These are phyloP conservation scores for Helichrysum umbraculigerum DNA, from an alignment of 129 eudicot species.

Conservation along the genomic window DNA sequence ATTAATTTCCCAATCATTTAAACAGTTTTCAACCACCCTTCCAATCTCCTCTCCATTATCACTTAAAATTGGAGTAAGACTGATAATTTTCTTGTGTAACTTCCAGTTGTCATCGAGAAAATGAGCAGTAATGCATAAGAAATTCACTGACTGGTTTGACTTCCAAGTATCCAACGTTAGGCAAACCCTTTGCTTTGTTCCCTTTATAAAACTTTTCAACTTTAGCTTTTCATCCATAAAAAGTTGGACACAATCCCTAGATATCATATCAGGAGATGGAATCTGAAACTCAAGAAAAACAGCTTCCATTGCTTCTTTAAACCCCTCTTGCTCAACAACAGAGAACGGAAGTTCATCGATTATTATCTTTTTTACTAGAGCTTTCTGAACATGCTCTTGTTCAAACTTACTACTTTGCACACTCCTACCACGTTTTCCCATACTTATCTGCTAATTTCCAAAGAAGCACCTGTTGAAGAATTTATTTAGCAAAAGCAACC, in stretches of 20 bases:
- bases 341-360: not conserved
- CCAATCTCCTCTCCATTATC: not conserved
- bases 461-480: not conserved
- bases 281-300: not conserved
- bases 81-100: not conserved
- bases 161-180: conserved; percentile 1
- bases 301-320: not conserved
- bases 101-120: not conserved
- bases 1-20: not conserved
- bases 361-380: not conserved
- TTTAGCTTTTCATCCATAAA: not conserved
- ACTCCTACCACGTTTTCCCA: not conserved
- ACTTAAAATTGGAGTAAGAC: not conserved
- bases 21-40: not conserved
- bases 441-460: not conserved
- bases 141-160: not conserved
- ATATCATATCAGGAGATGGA: not conserved
- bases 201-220: not conserved
- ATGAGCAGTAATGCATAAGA: conserved; percentile 1
- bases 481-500: not conserved
- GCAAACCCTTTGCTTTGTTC: not conserved
- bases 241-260: conserved; percentile 2
- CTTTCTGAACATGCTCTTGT: not conserved
- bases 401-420: not conserved
- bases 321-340: not conserved